Evolutionary conservation across 306 rosid genomes (phyloP).

Genomic region (Carpinus fangiana): DNA sequence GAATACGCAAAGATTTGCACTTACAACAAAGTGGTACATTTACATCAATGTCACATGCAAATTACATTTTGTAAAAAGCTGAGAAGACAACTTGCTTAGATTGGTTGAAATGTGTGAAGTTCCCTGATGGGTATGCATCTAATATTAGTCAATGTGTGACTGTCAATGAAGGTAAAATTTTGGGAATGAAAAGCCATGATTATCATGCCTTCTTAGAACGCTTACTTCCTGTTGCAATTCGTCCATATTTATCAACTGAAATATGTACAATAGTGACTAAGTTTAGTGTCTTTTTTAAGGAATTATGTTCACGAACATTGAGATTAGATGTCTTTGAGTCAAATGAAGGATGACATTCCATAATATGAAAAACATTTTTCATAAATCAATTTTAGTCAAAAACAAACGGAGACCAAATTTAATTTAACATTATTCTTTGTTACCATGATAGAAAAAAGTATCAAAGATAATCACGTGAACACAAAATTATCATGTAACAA

Average conservation of each 20-base stretch:
- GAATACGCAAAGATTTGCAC: not conserved
- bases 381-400: too few species aligned
- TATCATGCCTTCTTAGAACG: constrained; percentile 4
- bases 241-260: not conserved
- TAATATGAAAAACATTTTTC: too few species aligned
- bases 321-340: not conserved
- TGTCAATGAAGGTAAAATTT: not conserved
- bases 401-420: too few species aligned
- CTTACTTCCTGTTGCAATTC: not conserved
- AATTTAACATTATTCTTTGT: too few species aligned
- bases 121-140: not conserved
- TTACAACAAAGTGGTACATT: too few species aligned
- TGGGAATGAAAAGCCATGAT: not conserved
- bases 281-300: not conserved
- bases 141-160: not conserved
- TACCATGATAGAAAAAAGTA: too few species aligned
- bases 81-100: too few species aligned
- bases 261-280: not conserved
- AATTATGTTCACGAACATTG: not conserved
- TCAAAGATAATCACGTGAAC: too few species aligned
- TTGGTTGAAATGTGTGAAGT: not conserved
- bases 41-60: not conserved
- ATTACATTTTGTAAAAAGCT: not conserved
- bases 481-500: too few species aligned
- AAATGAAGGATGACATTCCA: too few species aligned